A percentile compares a stretch with the other conserved stretches of the same genome.
Conservation (phyloP, 2,329 filamentous ascomycete genomes). For the Seiridium unicorne region DNA sequence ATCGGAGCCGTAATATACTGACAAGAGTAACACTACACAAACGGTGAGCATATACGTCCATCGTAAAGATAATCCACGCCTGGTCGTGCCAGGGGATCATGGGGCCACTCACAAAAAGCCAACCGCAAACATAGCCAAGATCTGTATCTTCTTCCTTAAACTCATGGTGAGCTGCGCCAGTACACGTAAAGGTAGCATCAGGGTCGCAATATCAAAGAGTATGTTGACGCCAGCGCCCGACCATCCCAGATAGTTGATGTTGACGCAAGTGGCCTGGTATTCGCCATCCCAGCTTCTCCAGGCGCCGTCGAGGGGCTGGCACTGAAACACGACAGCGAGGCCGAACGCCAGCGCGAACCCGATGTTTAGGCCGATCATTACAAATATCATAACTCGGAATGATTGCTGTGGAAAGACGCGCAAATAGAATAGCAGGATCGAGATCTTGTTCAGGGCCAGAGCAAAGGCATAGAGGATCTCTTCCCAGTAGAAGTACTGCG, state of each 20-base stretch:
- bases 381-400: conserved; percentile 13
- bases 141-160: conserved; percentile 16
- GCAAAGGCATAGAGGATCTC: neutral
- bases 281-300: conserved; percentile 19
- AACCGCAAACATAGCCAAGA: conserved; percentile 19
- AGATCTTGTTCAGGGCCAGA: conserved; percentile 18
- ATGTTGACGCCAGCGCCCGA: conserved; percentile 16
- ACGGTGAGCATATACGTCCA: neutral
- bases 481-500: conserved; percentile 6
- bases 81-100: neutral
- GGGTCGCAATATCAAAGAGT: conserved; percentile 14
- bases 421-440: conserved; percentile 24
- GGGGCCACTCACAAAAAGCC: conserved; percentile 15
- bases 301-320: conserved; percentile 14
- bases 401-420: conserved; percentile 16
- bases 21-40: conserved; percentile 14
- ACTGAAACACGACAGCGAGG: conserved; percentile 17
- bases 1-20: conserved; percentile 16
- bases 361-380: conserved; percentile 16
- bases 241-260: conserved; percentile 19
- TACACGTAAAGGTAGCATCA: conserved; percentile 17
- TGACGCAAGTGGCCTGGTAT: conserved; percentile 14
- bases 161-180: conserved; percentile 15
- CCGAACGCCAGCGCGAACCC: conserved; percentile 14
- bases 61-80: neutral